Evolutionary conservation across 75 land plant genomes (phyloP), one percentile per base, ranked within the genome.

Genomic region (Picea glauca): DNA sequence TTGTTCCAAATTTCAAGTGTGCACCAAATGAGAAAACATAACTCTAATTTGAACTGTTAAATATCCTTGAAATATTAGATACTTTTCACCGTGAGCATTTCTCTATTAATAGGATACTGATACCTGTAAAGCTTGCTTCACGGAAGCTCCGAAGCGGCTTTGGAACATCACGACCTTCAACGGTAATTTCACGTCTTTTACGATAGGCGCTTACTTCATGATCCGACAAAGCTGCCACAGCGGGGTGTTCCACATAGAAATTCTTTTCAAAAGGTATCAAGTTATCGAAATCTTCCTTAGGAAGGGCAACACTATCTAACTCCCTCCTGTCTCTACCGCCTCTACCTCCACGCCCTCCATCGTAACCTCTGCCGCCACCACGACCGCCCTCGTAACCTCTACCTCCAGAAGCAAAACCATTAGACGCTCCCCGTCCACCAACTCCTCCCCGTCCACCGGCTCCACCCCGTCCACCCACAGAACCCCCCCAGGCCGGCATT

Each of bases 71-170:
- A 2, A 40, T 40, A 4, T 4, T 4, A 40, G 3, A 40, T 40
- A 40, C 4, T 40, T 40, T 4, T 40, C 43, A 1, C 43, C 3
- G 4, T 40, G 11, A 50, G 9, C 56, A 50, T 50, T 50, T 50
- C 56, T 50, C 11, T 50, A 50, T 50, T 50, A 11, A 9, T 50
- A 9, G 1, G 12, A 9, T 50, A 50, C 56, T 50, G 56, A 11
- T 86, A 94, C 99, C 98, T 80, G 99, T 98, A 68, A 94, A 94
- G 67, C 85, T 86, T 6, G 99, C 95, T 75, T 96, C 99, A 2
- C 87, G 91, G 81, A 96, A 96, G 13, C 77, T 76, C 43, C 92
- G 62, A 57, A 96, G 82, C 0, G 99, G 99, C 86, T 85, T 96
- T 3, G 99, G 99, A 12, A 96, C 80, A 83, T 91, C 93, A 23